Conservation (phyloP, 2,329 filamentous ascomycete genomes). For the Fusarium dimerum region DNA sequence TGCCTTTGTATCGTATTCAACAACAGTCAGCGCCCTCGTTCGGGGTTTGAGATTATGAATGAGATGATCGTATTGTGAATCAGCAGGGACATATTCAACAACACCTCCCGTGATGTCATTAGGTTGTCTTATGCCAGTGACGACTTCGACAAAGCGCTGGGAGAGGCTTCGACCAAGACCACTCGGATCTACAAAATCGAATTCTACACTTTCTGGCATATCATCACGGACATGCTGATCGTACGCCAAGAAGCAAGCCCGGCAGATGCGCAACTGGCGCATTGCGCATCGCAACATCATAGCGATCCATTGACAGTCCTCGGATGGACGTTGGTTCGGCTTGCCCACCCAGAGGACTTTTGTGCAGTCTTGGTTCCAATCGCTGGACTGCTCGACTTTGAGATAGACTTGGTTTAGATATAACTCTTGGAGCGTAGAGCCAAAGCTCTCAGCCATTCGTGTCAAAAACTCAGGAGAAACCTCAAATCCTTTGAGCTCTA, state of each 20-base stretch:
- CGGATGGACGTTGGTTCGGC: conserved; percentile 42
- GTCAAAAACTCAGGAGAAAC: conserved; percentile 39
- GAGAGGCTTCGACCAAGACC: conserved; percentile 42
- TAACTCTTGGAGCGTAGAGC: conserved; percentile 43
- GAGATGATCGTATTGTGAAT: conserved; percentile 29
- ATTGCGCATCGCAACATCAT: conserved; percentile 40
- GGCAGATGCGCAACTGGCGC: conserved; percentile 41
- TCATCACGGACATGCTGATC: conserved; percentile 41
- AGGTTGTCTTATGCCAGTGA: conserved; percentile 42
- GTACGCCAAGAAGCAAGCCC: conserved; percentile 47
- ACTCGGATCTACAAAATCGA: conserved; percentile 46
- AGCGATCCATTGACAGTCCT: conserved; percentile 44
- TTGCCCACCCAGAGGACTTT: conserved; percentile 47
- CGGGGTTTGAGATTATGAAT: conserved; percentile 27
- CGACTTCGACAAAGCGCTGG: conserved; percentile 50
- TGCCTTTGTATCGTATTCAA: conserved; percentile 39
- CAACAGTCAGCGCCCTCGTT: conserved; percentile 26
- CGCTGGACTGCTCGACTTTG: conserved; percentile 40
- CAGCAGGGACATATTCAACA: conserved; percentile 36
- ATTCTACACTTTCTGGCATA: conserved; percentile 29
- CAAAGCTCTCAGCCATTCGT: conserved; percentile 36
- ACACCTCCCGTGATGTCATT: conserved; percentile 32
- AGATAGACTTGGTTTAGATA: conserved; percentile 49
- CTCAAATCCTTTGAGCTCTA: conserved; percentile 47
- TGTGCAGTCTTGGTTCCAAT: conserved; percentile 35